Evolutionary conservation across 805 yeast genomes (phyloP).

Genomic region (Candida nonsorbophila): DNA sequence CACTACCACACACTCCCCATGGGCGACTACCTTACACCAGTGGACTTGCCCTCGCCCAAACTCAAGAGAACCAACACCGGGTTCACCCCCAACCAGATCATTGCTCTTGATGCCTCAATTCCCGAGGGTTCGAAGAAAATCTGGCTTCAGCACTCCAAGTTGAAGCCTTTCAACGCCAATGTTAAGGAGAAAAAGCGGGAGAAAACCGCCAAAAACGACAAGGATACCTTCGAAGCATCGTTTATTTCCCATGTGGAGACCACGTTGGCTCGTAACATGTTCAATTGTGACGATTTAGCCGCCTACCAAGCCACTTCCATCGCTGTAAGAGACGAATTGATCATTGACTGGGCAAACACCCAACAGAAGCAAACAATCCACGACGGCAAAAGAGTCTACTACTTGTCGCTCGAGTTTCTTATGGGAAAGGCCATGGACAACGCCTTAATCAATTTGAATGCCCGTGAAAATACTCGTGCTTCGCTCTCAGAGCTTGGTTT

Average conservation of each 20-base stretch:
- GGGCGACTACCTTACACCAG: slow-evolving; percentile 35
- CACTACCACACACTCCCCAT: slow-evolving; percentile 7
- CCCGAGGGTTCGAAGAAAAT: slow-evolving; percentile 71
- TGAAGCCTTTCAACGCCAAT: slow-evolving; percentile 15
- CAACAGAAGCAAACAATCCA: slow-evolving; percentile 83
- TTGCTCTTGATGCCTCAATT: slow-evolving; percentile 73
- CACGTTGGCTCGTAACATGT: slow-evolving; percentile 82
- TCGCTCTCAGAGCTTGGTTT: slow-evolving; percentile 69
- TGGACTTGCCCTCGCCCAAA: slow-evolving; percentile 33
- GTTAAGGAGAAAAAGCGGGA: slow-evolving; percentile 32
- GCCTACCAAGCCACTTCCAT: slow-evolving; percentile 87
- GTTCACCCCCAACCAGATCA: slow-evolving; percentile 84
- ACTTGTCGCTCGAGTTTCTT: slow-evolving; percentile 79
- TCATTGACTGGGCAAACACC: slow-evolving; percentile 88
- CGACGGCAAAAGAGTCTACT: slow-evolving; percentile 83
- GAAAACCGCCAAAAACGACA: slow-evolving; percentile 16
- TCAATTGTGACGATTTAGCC: slow-evolving; percentile 87
- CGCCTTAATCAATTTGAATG: slow-evolving; percentile 76
- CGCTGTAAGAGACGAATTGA: slow-evolving; percentile 71
- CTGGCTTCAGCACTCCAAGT: slow-evolving; percentile 69
- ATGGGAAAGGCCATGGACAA: slow-evolving; percentile 96
- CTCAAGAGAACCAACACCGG: slow-evolving; percentile 83
- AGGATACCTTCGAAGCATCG: slow-evolving; percentile 56
- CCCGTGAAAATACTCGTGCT: slow-evolving; percentile 50
- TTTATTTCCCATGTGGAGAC: slow-evolving; percentile 88